These are phyloP conservation scores for Hymenoscyphus scutula DNA, from an alignment of 2,329 filamentous ascomycete genomes.

Conservation along the genomic window DNA sequence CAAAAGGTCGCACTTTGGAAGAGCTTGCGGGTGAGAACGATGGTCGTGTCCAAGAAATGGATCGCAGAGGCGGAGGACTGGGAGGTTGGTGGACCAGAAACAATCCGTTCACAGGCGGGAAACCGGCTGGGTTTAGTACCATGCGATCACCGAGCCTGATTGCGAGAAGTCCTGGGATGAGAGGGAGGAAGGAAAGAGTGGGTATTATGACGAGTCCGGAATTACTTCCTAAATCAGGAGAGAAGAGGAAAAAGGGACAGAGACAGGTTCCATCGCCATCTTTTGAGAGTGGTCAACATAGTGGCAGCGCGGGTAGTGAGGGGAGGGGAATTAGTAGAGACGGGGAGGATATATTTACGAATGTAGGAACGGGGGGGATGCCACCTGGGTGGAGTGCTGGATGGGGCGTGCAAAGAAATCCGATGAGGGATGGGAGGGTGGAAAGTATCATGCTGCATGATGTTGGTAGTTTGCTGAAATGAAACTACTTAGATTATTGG, in stretches of 20 bases:
- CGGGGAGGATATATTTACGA: conserved; percentile 20
- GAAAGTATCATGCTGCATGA: conserved; percentile 33
- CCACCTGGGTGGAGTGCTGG: conserved; percentile 31
- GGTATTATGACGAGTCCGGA: conserved; percentile 31
- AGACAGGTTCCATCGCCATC: conserved; percentile 6
- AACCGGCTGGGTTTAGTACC: conserved; percentile 27
- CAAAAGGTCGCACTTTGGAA: conserved; percentile 71
- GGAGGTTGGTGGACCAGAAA: conserved; percentile 16
- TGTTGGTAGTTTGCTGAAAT: conserved; percentile 32
- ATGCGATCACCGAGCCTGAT: conserved; percentile 16
- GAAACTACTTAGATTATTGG: background rate
- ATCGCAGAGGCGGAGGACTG: background rate
- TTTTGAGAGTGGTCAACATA: conserved; percentile 12
- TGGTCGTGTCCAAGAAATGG: background rate
- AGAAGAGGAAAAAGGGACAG: conserved; percentile 14
- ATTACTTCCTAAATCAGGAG: conserved; percentile 18
- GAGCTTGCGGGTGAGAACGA: conserved; percentile 60
- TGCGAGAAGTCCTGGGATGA: conserved; percentile 22
- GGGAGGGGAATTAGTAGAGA: conserved; percentile 7
- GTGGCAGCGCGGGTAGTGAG: conserved; percentile 18
- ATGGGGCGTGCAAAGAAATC: conserved; percentile 29
- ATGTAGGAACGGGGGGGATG: conserved; percentile 11
- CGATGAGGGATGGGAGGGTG: conserved; percentile 17
- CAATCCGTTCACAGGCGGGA: conserved; percentile 26
- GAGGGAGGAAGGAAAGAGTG: conserved; percentile 25